Base-by-base conservation (phyloP, 2,329 filamentous ascomycete genomes). In the Aspergillus ibericus region DNA sequence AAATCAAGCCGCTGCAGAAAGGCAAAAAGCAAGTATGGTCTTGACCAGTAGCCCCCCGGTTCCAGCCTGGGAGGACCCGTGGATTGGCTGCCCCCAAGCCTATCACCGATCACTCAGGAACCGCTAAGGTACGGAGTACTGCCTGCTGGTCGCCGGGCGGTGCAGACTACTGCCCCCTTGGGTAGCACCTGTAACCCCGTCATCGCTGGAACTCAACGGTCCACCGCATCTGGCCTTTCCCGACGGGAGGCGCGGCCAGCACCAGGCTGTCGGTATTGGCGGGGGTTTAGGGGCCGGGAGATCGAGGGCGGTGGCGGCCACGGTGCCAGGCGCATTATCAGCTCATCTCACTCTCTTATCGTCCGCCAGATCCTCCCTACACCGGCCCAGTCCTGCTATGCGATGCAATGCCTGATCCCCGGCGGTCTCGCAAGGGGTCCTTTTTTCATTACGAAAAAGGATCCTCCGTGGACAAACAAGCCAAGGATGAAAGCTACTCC, bases 201-300 rank as follows among this genome's bases (percentile, higher is more conserved):
- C 10, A 32, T 32, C 29, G 29, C 44, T 48, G 44, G 44, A 51
- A 16, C 42, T 47, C 20, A 59, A 59, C 53, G 55, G 59, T 50
- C 50, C 47, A 58, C 50, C 36, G 32, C 35, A 32, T 47, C 53
- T 49, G 40, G 40, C 51, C 47, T 42, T 54, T 54, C 49, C 52
- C 52, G 38, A 59, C 54, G 35, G 49, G 49, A 58, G 48, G 49
- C 47, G 44, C 44, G 48, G 52, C 36, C 42, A 60, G 58, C 53
- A 60, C 63, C 63, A 58, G 47, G 50, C 61, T 63, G 63, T 65
- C 63, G 63, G 63, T 60, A 54, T 58, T 51, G 50, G 48, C 35
- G 56, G 44, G 36, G 55, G 44, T 52, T 57, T 47, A 38, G 52
- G 25, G 27, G 34, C 32, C 49, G 35, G 10, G 35, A 27, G 34